phyloP scores from a whole-genome alignment of 345 rosid species.

The Pistacia integerrima region DNA sequence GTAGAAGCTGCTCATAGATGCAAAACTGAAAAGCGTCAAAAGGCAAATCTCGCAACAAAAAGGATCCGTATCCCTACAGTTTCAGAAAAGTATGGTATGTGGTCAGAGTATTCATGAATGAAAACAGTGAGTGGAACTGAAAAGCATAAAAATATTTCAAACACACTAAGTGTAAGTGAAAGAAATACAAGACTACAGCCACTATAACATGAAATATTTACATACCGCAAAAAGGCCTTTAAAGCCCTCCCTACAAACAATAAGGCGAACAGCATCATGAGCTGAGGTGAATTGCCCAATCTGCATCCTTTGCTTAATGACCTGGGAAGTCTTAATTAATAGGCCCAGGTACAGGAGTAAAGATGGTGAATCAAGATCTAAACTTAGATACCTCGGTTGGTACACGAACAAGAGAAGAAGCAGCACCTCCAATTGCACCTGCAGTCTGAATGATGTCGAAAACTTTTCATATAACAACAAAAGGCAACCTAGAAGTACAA shows the following conservation, averaged over 20 bases:
- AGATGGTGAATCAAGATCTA: slow-evolving; percentile 6
- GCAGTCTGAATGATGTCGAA: slow-evolving; percentile 67
- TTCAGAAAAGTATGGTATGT: slow-evolving; percentile 13
- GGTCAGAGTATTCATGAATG: neutral
- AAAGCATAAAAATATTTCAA: neutral
- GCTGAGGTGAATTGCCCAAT: slow-evolving; percentile 74
- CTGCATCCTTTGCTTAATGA: slow-evolving; percentile 79
- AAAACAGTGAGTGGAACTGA: neutral
- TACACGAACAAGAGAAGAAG: slow-evolving; percentile 74
- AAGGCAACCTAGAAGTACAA: slow-evolving; percentile 16
- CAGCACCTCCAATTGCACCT: slow-evolving; percentile 78
- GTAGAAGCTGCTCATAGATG: slow-evolving; percentile 82
- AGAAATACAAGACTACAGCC: neutral
- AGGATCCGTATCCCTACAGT: slow-evolving; percentile 85
- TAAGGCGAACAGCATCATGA: slow-evolving; percentile 62
- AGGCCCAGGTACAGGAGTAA: neutral
- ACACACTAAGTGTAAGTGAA: neutral
- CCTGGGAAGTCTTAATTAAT: slow-evolving; percentile 36
- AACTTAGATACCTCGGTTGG: slow-evolving; percentile 63
- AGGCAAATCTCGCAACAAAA: slow-evolving; percentile 86
- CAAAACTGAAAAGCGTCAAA: slow-evolving; percentile 95
- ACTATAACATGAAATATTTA: slow-evolving; percentile 3
- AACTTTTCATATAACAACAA: slow-evolving; percentile 27
- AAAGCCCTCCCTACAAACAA: slow-evolving; percentile 59
- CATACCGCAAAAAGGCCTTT: slow-evolving; percentile 77